A percentile compares a stretch with the other conserved stretches of the same genome.
These are phyloP conservation scores for Saraca asoca DNA, from an alignment of 331 rosid species.

Conservation along the genomic window DNA sequence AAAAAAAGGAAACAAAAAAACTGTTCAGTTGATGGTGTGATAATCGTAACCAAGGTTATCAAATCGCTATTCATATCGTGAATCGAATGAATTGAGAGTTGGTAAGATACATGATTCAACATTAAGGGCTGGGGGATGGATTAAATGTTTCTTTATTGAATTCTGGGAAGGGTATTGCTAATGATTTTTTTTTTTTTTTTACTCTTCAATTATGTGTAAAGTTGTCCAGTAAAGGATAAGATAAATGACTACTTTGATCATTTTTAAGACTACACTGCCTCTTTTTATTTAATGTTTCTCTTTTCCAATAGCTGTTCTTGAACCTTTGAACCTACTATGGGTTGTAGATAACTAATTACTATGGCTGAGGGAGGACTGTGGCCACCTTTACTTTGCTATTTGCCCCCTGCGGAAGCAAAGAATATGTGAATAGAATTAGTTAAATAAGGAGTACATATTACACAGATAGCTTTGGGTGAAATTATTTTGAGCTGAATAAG, in stretches of 20 bases:
- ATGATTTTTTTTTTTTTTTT: not conserved
- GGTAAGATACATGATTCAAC: no score
- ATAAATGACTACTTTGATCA: not conserved
- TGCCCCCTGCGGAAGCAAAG: not conserved
- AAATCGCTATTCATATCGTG: no score
- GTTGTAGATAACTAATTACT: not conserved
- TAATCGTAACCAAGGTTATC: no score
- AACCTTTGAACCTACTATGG: slow-evolving; percentile 2
- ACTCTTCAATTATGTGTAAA: not conserved
- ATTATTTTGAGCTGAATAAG: not conserved
- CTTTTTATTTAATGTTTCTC: not conserved
- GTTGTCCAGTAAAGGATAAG: slow-evolving; percentile 4
- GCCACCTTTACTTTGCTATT: not conserved
- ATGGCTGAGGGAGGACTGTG: not conserved
- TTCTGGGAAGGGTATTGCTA: not conserved
- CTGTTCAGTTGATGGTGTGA: no score
- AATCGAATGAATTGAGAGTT: no score
- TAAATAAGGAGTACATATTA: not conserved
- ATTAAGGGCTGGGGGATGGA: no score
- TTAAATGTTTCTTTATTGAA: no score
- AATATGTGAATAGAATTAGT: not conserved
- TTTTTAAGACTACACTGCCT: not conserved
- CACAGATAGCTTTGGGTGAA: not conserved
- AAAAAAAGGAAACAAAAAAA: not conserved
- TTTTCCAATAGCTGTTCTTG: not conserved